phyloP scores from a whole-genome alignment of 2,329 filamentous ascomycete species.

The Penicillium brasilianum region DNA sequence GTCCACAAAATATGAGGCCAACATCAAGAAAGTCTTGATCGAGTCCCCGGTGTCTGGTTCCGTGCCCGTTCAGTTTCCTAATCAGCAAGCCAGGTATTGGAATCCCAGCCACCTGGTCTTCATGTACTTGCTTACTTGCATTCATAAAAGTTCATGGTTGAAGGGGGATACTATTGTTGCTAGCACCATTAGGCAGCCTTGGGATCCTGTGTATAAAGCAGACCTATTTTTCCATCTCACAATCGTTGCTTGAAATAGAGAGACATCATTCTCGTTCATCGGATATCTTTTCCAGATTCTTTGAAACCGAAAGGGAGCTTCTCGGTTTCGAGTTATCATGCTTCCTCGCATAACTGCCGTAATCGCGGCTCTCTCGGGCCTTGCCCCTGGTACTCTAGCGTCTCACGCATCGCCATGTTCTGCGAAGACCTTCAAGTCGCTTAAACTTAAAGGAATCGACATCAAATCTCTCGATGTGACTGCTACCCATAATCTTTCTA shows the following conservation, averaged over 20 bases:
- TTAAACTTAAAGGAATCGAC: constrained; percentile 1
- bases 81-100: not conserved
- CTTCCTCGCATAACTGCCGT: not conserved
- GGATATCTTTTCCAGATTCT: not conserved
- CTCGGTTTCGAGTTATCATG: not conserved
- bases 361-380: not conserved
- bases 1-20: not conserved
- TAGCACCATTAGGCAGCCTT: not conserved
- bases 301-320: not conserved
- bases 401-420: not conserved
- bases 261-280: not conserved
- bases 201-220: not conserved
- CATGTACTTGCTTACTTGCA: not conserved
- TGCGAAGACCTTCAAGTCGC: constrained; percentile 1
- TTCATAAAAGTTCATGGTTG: not conserved
- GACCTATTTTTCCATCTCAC: not conserved
- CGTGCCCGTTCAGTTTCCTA: not conserved
- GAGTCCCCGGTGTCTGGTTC: not conserved
- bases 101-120: not conserved
- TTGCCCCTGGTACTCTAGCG: not conserved
- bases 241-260: not conserved
- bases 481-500: constrained; percentile 1
- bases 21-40: not conserved
- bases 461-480: constrained; percentile 8
- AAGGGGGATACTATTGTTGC: not conserved